These are phyloP conservation scores for Calonectria hongkongensis DNA, from an alignment of 2,329 filamentous ascomycete genomes.

Conservation along the genomic window DNA sequence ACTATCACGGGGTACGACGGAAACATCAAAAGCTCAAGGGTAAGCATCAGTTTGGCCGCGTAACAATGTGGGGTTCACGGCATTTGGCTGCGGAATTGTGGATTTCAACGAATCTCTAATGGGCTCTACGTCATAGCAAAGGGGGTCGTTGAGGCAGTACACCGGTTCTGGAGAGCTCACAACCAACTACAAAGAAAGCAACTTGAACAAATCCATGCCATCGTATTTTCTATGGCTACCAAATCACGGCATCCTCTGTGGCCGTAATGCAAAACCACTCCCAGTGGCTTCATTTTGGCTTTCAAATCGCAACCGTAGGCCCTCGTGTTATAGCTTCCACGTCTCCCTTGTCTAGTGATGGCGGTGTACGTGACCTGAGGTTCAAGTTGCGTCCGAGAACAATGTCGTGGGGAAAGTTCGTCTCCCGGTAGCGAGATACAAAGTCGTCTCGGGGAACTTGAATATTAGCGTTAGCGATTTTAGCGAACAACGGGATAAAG, in stretches of 20 bases:
- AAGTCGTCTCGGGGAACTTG: constrained; percentile 88
- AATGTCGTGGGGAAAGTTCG: constrained; percentile 74
- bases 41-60: not conserved
- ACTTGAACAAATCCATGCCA: not conserved
- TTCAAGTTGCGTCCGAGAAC: constrained; percentile 63
- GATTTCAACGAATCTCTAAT: not conserved
- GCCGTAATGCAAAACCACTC: not conserved
- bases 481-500: too few relatives aligned
- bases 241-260: constrained; percentile 16
- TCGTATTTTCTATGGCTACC: not conserved
- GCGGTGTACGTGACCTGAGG: constrained; percentile 44
- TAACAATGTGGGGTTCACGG: not conserved
- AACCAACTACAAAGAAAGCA: not conserved
- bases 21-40: not conserved
- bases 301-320: constrained; percentile 27
- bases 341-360: constrained; percentile 26
- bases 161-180: not conserved
- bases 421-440: constrained; percentile 83
- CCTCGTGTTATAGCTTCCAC: constrained; percentile 30
- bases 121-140: not conserved
- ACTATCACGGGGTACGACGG: not conserved
- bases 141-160: not conserved
- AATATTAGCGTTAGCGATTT: not conserved
- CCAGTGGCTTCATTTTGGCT: not conserved
- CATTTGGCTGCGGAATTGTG: not conserved